Base-by-base conservation (phyloP, 805 yeast species). In the Nakazawaea anatomiae region DNA sequence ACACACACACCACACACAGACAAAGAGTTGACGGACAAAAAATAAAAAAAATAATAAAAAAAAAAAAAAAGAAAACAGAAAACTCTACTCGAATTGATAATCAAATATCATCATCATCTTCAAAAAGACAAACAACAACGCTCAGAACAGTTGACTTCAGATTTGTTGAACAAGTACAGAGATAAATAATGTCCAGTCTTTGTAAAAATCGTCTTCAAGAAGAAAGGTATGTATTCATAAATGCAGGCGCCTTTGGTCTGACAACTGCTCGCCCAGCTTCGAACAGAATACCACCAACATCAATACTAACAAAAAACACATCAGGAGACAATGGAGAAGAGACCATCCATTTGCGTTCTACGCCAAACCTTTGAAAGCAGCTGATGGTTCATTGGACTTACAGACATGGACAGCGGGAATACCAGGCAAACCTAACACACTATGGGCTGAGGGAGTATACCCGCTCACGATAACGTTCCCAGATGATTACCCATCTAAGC, bases 321-420 rank as follows among this genome's bases (percentile, higher is more conserved):
- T 18, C 52, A 84, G 99, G 67, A 92, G 91, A 69, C 89, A 87
- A 66, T 94, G 99, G 99, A 82, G 99, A 59, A 92, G 89, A 66
- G 97, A 90, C 66, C 99, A 94, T 65, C 99, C 99, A 0, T 94
- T 91, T 68, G 98, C 98, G 6, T 94, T 94, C 68, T 91, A 71
- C 58, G 99, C 99, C 39, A 88, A 89, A 62, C 99, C 99, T 11
- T 63, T 71, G 29, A 91, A 87, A 65, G 73, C 76, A n/a, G 61
- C 73, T 1, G 96, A 90, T 61, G 99, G 99, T 3, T 72, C 89
- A 0, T 73, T 94, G 55, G 90, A 94, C 66, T 74, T 94, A 55
- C 86, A 87, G 62, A 77, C 70, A 60, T 94, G 99, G 99, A 82
- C 81, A 12, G 95, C 96, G 14, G 98, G 98, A 29, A 87, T 94